Base-by-base conservation (phyloP, 2,329 filamentous ascomycete genomes). In the Gaeumannomyces tritici region DNA sequence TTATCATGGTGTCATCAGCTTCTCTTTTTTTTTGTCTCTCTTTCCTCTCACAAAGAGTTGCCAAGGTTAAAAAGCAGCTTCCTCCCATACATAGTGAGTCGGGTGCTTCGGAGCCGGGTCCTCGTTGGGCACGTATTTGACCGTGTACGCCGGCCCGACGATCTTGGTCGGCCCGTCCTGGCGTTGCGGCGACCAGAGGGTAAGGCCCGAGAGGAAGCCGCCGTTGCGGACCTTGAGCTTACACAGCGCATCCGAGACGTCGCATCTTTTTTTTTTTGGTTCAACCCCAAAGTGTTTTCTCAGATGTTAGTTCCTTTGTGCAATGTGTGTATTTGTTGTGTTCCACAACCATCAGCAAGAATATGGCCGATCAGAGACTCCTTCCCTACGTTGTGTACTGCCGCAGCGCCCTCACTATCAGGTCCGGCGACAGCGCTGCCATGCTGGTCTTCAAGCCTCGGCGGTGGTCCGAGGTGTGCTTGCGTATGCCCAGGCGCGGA, bases 91-190 rank as follows among this genome's bases (percentile, higher is more conserved):
- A 61, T 83, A 83, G 63, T 82, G 79, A 0, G 71, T 74, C 13
- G 73, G 67, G 27, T 74, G 70, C 66, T 79, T 81, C 0, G 80
- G 77, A 7, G 74, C 72, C 12, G 78, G 75, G 64, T 82, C 78
- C 58, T 75, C 73, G 57, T 79, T 73, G 4, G 74, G 73, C 18
- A 77, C 80, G 65, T 82, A 83, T 65, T 79, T 74, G 60, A 84
- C 81, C 0, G 80, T 84, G 65, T 81, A 83, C 7, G 80, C 82
- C 13, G 79, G 80, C 4, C 82, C 82, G 26, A 81, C 73, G 62
- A 84, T 80, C 69, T 81, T 83, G 55, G 80, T 80, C 13, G 72
- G 65, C 6, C 80, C 80, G 26, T 75, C 74, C 71, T 83, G 80
- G 54, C 77, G 76, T 60, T 76, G 70, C 1, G 82, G 81, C 3